Conservation (phyloP, 345 rosid genomes). For the Eucalyptus lansdowneana region DNA sequence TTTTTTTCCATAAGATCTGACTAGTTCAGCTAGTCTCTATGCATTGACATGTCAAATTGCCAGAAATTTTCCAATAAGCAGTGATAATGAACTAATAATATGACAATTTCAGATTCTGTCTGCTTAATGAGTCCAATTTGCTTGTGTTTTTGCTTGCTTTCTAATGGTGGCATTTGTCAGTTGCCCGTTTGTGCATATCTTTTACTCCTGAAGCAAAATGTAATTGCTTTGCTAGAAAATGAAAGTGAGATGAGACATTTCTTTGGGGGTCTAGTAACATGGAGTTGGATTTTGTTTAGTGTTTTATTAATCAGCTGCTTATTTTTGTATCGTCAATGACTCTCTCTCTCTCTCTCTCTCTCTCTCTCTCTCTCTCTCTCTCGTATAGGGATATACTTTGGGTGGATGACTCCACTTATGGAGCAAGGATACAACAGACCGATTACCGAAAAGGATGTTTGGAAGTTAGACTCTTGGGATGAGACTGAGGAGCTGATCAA, state of each 20-base stretch:
- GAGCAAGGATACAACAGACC: constrained; percentile 76
- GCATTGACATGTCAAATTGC: not conserved
- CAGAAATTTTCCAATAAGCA: not conserved
- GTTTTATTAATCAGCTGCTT: not conserved
- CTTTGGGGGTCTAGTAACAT: not conserved
- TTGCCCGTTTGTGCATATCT: not conserved
- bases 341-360: not conserved
- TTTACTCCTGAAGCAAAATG: not conserved
- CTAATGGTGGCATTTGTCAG: not conserved
- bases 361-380: not conserved
- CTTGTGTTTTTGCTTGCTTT: not conserved
- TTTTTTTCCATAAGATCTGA: not conserved
- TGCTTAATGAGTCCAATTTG: not conserved
- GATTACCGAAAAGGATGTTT: constrained; percentile 80
- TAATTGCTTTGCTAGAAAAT: not conserved
- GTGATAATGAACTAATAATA: not conserved
- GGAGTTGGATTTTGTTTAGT: not conserved
- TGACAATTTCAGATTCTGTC: not conserved
- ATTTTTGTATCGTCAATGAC: not conserved
- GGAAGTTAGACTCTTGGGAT: constrained; percentile 96
- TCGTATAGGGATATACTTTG: constrained; percentile 49
- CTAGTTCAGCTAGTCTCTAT: not conserved
- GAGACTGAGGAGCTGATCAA: constrained; percentile 56
- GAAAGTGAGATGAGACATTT: not conserved
- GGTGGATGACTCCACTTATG: constrained; percentile 93